These are phyloP conservation scores for Kodamaea neixiangensis DNA, from an alignment of 805 yeast species.

Conservation along the genomic window DNA sequence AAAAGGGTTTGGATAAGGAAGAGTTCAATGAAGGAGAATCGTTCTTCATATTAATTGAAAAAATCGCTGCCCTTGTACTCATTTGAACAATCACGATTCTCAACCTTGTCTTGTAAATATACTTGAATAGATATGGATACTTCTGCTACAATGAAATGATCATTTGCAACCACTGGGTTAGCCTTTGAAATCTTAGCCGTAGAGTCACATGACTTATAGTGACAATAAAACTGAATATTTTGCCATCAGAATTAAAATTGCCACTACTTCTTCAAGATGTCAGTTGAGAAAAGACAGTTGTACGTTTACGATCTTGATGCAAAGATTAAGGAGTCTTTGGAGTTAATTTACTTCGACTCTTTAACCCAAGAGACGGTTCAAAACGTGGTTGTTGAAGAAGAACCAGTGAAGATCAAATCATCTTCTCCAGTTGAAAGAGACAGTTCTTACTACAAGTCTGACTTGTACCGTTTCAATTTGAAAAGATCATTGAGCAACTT, in stretches of 20 bases:
- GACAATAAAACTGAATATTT: background rate
- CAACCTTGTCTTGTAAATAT: background rate
- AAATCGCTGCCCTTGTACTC: no score
- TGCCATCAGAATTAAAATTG: background rate
- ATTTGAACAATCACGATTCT: no score
- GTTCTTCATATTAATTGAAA: no score
- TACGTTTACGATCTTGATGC: slow-evolving; percentile 51
- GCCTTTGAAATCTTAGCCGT: background rate
- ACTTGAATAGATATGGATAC: background rate
- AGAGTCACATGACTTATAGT: background rate
- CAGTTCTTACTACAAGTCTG: slow-evolving; percentile 50
- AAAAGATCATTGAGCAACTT: slow-evolving; percentile 52
- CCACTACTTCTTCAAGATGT: background rate
- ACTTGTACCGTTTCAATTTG: slow-evolving; percentile 58
- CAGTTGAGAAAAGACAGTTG: slow-evolving; percentile 30
- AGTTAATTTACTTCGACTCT: slow-evolving; percentile 57
- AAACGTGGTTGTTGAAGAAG: background rate
- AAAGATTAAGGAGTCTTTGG: slow-evolving; percentile 45
- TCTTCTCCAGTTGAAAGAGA: slow-evolving; percentile 6
- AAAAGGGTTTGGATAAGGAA: no score
- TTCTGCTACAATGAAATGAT: background rate
- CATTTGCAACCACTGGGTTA: background rate
- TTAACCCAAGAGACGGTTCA: slow-evolving; percentile 25
- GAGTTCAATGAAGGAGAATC: background rate
- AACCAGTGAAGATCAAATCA: background rate